phyloP scores from a whole-genome alignment of 2,329 filamentous ascomycete species.

The Biscogniauxia mediterranea region DNA sequence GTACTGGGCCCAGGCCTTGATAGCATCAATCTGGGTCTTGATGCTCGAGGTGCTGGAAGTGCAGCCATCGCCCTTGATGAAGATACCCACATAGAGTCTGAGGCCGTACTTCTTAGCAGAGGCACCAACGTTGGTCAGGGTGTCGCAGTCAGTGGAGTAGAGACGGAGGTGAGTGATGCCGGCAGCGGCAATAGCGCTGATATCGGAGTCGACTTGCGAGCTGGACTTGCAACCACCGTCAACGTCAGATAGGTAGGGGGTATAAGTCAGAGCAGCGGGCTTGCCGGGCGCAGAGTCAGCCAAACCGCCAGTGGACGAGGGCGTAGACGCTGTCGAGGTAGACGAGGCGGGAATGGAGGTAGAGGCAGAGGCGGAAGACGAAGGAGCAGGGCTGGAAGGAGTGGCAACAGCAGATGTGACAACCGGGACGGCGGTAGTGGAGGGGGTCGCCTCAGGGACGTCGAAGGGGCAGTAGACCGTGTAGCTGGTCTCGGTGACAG shows the following conservation, averaged over 20 bases:
- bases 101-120: slow-evolving; percentile 67
- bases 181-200: slow-evolving; percentile 58
- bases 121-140: slow-evolving; percentile 70
- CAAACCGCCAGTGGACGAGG: slow-evolving; percentile 34
- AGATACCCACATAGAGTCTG: slow-evolving; percentile 84
- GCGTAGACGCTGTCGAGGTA: slow-evolving; percentile 23
- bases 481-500: slow-evolving; percentile 65
- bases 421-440: slow-evolving; percentile 26
- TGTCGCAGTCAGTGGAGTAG: slow-evolving; percentile 90
- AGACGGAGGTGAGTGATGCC: slow-evolving; percentile 74
- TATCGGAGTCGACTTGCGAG: slow-evolving; percentile 56
- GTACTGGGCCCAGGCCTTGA: slow-evolving; percentile 73
- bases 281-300: slow-evolving; percentile 40
- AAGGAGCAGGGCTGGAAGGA: slow-evolving; percentile 14
- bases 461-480: slow-evolving; percentile 70
- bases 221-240: slow-evolving; percentile 64
- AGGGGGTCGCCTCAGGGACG: slow-evolving; percentile 30
- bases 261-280: slow-evolving; percentile 78
- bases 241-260: slow-evolving; percentile 59
- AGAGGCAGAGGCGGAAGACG: neutral
- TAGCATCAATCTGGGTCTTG: slow-evolving; percentile 69
- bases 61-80: slow-evolving; percentile 67
- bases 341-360: slow-evolving; percentile 16
- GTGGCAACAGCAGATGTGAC: slow-evolving; percentile 23
- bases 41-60: slow-evolving; percentile 59